These are phyloP conservation scores for Talaromyces piceae DNA, from an alignment of 2,329 filamentous ascomycete genomes.

Conservation along the genomic window DNA sequence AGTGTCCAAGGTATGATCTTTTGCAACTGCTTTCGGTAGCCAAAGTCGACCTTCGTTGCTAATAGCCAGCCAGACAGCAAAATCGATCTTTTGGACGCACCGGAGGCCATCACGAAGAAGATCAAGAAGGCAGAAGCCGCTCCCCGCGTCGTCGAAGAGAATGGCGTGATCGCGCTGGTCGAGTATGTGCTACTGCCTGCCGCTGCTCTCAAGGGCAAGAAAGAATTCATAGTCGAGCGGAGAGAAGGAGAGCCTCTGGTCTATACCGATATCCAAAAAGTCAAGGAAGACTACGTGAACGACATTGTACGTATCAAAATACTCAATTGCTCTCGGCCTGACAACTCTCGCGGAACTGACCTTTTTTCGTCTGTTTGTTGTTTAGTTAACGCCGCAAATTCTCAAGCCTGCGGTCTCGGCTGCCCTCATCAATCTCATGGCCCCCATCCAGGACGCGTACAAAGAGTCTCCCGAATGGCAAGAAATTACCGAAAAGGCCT, in stretches of 20 bases:
- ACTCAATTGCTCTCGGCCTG: background rate
- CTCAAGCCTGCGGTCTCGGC: constrained; percentile 77
- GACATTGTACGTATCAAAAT: constrained; percentile 63
- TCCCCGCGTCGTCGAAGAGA: constrained; percentile 70
- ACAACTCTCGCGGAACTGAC: constrained; percentile 5
- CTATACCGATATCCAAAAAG: constrained; percentile 66
- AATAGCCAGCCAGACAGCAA: constrained; percentile 58
- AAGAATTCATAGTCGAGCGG: constrained; percentile 61
- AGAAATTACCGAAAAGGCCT: constrained; percentile 66
- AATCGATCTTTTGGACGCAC: constrained; percentile 81
- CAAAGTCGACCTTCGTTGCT: background rate
- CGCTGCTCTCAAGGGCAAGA: constrained; percentile 35
- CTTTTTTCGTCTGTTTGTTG: background rate
- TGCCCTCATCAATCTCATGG: constrained; percentile 65
- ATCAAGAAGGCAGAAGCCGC: constrained; percentile 75
- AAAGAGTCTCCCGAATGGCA: constrained; percentile 71
- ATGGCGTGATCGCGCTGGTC: constrained; percentile 78
- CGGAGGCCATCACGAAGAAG: constrained; percentile 72
- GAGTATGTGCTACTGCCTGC: constrained; percentile 81
- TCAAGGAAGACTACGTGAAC: constrained; percentile 71
- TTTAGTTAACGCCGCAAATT: constrained; percentile 69
- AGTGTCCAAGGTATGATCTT: constrained; percentile 43
- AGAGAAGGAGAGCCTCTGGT: constrained; percentile 63
- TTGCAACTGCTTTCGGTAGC: background rate
- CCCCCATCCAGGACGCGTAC: constrained; percentile 69